phyloP scores from a whole-genome alignment of 192 early-diverging fungal species.

The Rhizoclosmatium sp. region DNA sequence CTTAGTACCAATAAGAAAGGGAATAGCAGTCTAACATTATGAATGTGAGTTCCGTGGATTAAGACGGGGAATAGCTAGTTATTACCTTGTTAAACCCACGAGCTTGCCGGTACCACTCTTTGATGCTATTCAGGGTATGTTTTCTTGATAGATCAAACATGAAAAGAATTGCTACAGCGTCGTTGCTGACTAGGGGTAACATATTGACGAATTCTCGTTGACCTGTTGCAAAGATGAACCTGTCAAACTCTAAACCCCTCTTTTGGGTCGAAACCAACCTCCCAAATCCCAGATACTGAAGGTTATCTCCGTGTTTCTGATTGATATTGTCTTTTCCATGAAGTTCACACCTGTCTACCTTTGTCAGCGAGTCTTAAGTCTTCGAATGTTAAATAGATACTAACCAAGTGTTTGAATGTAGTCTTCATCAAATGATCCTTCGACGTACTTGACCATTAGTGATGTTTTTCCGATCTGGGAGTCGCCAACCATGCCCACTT shows the following conservation, averaged over 20 bases:
- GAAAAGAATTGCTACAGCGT: constrained; percentile 93
- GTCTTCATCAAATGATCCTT: constrained; percentile 92
- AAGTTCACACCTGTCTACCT: constrained; percentile 83
- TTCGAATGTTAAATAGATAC: neutral
- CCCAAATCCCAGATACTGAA: constrained; percentile 99
- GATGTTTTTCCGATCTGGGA: constrained; percentile 96
- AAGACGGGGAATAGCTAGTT: no score
- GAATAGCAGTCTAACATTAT: constrained; percentile 78
- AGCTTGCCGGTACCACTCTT: constrained; percentile 97
- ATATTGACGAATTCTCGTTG: constrained; percentile 97
- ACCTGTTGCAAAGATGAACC: constrained; percentile 56
- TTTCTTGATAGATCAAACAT: constrained; percentile 95
- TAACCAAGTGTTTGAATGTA: constrained; percentile 94
- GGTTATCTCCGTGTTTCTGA: constrained; percentile 90
- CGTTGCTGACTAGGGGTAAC: constrained; percentile 96
- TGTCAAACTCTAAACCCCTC: neutral
- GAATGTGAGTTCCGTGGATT: no score
- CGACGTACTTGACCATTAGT: constrained; percentile 97
- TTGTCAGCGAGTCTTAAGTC: constrained; percentile 24
- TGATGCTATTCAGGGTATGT: constrained; percentile 90
- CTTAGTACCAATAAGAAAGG: constrained; percentile 95
- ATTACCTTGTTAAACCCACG: constrained; percentile 91
- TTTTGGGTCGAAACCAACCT: constrained; percentile 61
- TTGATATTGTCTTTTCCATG: constrained; percentile 94
- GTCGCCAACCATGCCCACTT: constrained; percentile 96